Evolutionary conservation across 202 grass and related monocot genomes (phyloP), one percentile per base, ranked within the genome.

Genomic region (Elaeis oleifera): DNA sequence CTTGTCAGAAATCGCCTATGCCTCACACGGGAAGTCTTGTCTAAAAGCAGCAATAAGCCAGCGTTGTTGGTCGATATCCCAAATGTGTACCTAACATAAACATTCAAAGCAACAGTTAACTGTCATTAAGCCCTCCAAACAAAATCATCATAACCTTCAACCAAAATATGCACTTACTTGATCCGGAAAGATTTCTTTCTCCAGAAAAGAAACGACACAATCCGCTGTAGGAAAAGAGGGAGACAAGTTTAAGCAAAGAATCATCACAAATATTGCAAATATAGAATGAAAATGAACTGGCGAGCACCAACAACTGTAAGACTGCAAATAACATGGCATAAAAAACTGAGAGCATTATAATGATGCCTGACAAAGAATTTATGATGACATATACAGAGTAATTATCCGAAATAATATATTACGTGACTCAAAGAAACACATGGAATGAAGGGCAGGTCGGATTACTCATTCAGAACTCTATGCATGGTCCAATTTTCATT

Each of bases 21-120:
- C 57, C 68, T 88, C 26, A 72, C 54, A 56, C 75, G 71, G 25
- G 73, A 76, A 49, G 69, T 75, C 58, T 80, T 85, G 68, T 96
- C 71, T 27, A 90, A 74, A 24, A 90, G 49, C 70, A 96, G 71
- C 74, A 96, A 70, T 32, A 96, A 63, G 50, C 91, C 91, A 4
- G 83, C 69, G 81, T 85, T 83, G 79, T 58, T 80, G 19, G 69
- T 61, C 24, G 81, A 87, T 53, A 80, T 19, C 53, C 87, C 84
- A 3, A 90, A 78, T 5, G 79, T 67, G 39, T 88, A 88, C 84
- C 91, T 96, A 68, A 15, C 17, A 68, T 59, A 53, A 6, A 44
- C 36, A 70, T 28, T 6, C 20, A 17, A 28, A 50, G 23, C 24
- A 67, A 29, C 57, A 25, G 49, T 67, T 9, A 83, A 49, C 54